Conservation (phyloP, 1,139 yeast genomes). For the Saccharomyces hybrid region DNA sequence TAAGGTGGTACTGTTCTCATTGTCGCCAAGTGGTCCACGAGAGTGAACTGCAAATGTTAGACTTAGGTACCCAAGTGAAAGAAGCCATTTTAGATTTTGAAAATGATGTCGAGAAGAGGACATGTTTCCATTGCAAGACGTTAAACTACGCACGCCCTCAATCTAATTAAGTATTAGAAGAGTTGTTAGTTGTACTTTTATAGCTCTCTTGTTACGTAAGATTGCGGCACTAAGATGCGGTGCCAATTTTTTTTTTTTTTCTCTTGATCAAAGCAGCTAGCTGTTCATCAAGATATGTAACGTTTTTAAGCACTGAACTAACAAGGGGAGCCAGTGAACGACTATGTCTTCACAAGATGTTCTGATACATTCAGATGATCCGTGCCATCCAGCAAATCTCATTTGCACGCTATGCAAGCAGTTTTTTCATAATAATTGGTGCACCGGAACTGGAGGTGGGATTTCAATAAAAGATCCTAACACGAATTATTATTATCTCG, state of each 20-base stretch:
- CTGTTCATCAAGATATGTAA: neutral
- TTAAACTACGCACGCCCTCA: conserved; percentile 56
- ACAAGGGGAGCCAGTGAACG: neutral
- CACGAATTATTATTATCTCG: conserved; percentile 40
- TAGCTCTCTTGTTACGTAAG: neutral
- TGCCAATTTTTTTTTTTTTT: neutral
- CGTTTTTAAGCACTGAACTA: neutral
- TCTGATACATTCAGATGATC: conserved; percentile 43
- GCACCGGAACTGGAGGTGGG: conserved; percentile 96
- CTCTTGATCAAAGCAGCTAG: neutral
- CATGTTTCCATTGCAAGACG: conserved; percentile 71
- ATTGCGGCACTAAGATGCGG: neutral
- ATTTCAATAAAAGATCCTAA: conserved; percentile 64
- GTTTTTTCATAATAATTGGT: conserved; percentile 83
- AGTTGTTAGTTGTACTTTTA: neutral
- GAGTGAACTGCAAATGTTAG: conserved; percentile 63
- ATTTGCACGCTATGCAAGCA: conserved; percentile 75
- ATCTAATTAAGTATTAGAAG: conserved; percentile 6
- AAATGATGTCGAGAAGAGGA: conserved; percentile 51
- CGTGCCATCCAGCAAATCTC: conserved; percentile 74
- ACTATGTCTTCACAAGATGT: conserved; percentile 19
- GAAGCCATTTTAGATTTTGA: conserved; percentile 73
- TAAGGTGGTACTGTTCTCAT: conserved; percentile 79
- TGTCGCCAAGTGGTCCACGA: conserved; percentile 65
- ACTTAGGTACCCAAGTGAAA: conserved; percentile 87